Conservation (phyloP, 2,329 filamentous ascomycete species). For the Juglanconis oblonga region DNA sequence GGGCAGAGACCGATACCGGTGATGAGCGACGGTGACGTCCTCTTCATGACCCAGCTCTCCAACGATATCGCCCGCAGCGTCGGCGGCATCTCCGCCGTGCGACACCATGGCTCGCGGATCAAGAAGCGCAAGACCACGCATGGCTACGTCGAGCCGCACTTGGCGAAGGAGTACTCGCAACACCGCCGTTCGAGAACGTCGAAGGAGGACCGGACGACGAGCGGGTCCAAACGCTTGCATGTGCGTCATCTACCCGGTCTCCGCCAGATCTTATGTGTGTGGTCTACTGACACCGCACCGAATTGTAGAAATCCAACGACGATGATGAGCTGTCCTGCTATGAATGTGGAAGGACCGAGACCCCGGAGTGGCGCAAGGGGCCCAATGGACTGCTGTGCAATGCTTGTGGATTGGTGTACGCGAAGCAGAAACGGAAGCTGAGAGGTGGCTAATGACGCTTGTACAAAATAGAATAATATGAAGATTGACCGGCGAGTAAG, state of each 20-base stretch:
- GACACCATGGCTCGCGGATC: constrained; percentile 16
- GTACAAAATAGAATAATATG: background rate
- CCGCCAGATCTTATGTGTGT: background rate
- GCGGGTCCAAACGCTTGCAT: background rate
- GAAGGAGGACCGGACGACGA: background rate
- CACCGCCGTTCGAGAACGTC: background rate
- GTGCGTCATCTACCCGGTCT: background rate
- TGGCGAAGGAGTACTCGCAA: background rate
- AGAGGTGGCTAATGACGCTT: background rate
- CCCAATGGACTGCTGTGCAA: constrained; percentile 19
- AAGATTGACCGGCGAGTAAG: background rate
- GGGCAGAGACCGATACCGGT: constrained; percentile 15
- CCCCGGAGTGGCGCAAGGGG: constrained; percentile 19
- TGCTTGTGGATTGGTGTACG: constrained; percentile 18
- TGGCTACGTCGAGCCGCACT: background rate
- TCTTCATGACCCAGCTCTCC: constrained; percentile 21
- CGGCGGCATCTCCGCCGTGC: constrained; percentile 14
- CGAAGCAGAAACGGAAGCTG: constrained; percentile 13
- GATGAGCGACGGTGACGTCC: constrained; percentile 19
- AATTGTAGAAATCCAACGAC: background rate
- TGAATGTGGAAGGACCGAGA: constrained; percentile 17
- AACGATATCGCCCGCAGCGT: constrained; percentile 19
- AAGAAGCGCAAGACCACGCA: constrained; percentile 9
- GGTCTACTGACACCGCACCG: background rate
- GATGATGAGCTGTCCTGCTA: constrained; percentile 6